Evolutionary conservation across 2,329 filamentous ascomycete genomes (phyloP).

Genomic region (Diaporthe sp.): DNA sequence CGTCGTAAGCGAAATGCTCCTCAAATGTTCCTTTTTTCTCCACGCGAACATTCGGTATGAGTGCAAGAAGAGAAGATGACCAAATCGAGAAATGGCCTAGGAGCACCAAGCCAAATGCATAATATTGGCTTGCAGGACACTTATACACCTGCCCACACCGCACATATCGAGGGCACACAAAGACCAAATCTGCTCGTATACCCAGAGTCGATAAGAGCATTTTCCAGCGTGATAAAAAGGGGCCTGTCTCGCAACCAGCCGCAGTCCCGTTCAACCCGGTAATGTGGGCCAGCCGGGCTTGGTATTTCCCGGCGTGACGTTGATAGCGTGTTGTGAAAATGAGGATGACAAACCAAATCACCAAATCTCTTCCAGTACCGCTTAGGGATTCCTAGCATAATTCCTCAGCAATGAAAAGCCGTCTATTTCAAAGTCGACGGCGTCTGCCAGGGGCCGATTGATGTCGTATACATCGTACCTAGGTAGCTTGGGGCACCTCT

Average conservation of each 20-base stretch:
- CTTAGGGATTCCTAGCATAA: not conserved
- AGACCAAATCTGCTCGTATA: no score
- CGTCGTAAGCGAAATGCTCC: conserved; percentile 21
- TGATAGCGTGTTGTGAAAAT: conserved; percentile 17
- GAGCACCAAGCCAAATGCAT: not conserved
- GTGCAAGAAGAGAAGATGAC: not conserved
- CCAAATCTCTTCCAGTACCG: not conserved
- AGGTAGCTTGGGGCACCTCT: not conserved
- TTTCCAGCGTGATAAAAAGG: not conserved
- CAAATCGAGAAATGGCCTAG: not conserved
- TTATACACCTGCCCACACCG: not conserved
- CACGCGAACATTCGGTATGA: conserved; percentile 17
- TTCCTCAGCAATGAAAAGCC: not conserved
- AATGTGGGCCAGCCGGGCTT: conserved; percentile 28
- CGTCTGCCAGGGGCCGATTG: not conserved
- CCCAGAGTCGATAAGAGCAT: no score
- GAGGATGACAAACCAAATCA: conserved; percentile 19
- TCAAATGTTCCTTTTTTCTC: not conserved
- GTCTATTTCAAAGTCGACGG: not conserved
- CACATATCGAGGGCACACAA: not conserved
- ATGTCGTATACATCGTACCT: not conserved
- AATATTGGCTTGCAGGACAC: not conserved
- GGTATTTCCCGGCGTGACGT: not conserved
- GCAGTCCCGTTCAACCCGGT: not conserved
- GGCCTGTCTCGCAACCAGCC: not conserved